phyloP scores from a whole-genome alignment of 106 monocot species.

The Phalaenopsis equestris region DNA sequence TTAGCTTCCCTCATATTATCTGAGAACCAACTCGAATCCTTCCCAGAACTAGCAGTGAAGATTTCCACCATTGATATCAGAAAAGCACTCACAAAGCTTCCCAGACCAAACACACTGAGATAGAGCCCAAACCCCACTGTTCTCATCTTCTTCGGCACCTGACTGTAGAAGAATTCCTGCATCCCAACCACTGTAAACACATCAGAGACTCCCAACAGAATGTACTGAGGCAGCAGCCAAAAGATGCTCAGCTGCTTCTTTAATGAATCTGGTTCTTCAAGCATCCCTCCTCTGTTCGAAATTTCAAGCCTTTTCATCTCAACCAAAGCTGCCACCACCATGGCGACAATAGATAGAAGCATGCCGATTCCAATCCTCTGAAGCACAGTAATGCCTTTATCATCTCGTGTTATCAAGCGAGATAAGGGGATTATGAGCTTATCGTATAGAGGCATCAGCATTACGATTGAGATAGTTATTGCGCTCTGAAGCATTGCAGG shows the following conservation, averaged over 20 bases:
- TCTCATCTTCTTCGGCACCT: constrained; percentile 64
- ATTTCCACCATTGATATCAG: constrained; percentile 57
- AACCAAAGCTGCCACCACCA: constrained; percentile 56
- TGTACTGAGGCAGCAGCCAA: constrained; percentile 89
- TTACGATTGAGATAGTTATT: constrained; percentile 70
- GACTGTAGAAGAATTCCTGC: constrained; percentile 92
- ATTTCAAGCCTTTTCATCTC: constrained; percentile 38
- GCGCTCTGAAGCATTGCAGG: constrained; percentile 78
- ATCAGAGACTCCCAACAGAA: constrained; percentile 72
- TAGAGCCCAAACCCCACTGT: constrained; percentile 87
- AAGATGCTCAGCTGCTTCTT: constrained; percentile 45
- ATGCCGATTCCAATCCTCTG: constrained; percentile 89
- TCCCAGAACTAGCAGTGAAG: constrained; percentile 16
- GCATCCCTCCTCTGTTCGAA: neutral
- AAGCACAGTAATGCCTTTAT: constrained; percentile 61
- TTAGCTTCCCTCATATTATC: constrained; percentile 55
- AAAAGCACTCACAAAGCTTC: constrained; percentile 61
- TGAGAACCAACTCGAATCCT: constrained; percentile 54
- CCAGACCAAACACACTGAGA: constrained; percentile 82
- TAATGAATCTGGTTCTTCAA: neutral
- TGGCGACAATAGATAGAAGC: constrained; percentile 68
- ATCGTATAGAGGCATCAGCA: constrained; percentile 86
- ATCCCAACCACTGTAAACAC: constrained; percentile 90
- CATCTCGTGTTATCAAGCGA: constrained; percentile 25
- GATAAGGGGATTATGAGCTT: constrained; percentile 49